phyloP scores from a whole-genome alignment of 2,329 filamentous ascomycete genomes.

The Xylaria sp. region DNA sequence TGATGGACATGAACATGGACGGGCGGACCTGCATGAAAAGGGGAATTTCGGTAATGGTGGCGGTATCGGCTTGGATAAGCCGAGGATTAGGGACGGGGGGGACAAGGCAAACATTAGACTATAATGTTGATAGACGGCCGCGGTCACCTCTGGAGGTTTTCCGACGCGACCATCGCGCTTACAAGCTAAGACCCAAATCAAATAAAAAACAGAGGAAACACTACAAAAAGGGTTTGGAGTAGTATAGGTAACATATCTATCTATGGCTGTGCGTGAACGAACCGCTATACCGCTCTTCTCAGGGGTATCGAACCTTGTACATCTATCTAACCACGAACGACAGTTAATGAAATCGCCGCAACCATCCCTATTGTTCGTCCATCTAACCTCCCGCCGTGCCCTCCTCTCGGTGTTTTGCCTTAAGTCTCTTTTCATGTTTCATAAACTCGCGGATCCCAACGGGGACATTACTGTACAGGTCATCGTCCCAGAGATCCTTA shows the following conservation, averaged over 20 bases:
- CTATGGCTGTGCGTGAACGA: constrained; percentile 13
- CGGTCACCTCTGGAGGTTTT: constrained; percentile 13
- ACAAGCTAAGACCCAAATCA: background rate
- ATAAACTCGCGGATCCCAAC: constrained; percentile 97
- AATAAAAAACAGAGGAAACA: constrained; percentile 9
- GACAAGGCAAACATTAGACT: constrained; percentile 30
- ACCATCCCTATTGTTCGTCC: constrained; percentile 10
- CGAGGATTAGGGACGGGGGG: background rate
- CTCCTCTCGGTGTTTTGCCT: constrained; percentile 74
- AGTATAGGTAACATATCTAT: constrained; percentile 11
- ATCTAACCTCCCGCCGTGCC: constrained; percentile 59
- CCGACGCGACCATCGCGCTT: constrained; percentile 14
- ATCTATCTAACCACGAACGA: constrained; percentile 9
- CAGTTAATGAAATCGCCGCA: constrained; percentile 12
- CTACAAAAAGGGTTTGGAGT: background rate
- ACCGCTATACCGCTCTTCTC: background rate
- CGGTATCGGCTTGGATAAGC: constrained; percentile 4
- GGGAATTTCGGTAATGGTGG: constrained; percentile 14
- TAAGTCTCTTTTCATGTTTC: constrained; percentile 92
- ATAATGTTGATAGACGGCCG: constrained; percentile 32
- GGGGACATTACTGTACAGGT: constrained; percentile 82
- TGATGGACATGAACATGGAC: background rate
- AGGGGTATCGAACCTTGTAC: constrained; percentile 28
- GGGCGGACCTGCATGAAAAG: constrained; percentile 18
- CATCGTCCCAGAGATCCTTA: constrained; percentile 69